Base-by-base conservation (phyloP, 2,329 filamentous ascomycete species). In the Byssothecium circinans region DNA sequence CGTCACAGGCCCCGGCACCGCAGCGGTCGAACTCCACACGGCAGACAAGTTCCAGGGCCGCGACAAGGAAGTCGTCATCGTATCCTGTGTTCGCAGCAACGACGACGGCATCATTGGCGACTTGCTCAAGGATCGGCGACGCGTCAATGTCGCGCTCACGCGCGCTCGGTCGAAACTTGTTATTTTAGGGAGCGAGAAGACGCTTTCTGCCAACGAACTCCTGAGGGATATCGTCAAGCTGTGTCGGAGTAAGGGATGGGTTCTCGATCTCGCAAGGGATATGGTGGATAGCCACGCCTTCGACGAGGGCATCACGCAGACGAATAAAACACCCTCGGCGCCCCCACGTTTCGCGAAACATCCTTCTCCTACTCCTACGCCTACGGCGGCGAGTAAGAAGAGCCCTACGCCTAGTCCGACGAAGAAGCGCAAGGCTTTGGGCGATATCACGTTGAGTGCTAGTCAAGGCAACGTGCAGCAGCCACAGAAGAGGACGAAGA, bases 41-140 rank as follows among this genome's bases (percentile, higher is more conserved):
- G 91, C 94, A 2, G 94, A 99, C 72, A 90, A 92, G 36, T 99
- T 96, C 71, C 94, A 99, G 69, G 94, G 94, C 6, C 83, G 94
- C 8, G 94, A 99, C 73, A 99, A 99, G 68, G 91, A 96, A 64
- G 86, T 95, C 2, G 82, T 97, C 0, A 83, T 99, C 12, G 80
- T 99, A 8, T 89, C 84, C 45, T 85, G 95, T 23, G 94, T 97
- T 12, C 83, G 94, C 23, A 92, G 85, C 67, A 99, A 99, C 61
- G 85, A 91, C 18, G 80, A 81, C 1, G 83, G 85, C 53, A 83
- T 81, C 41, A 91, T 99, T n/a, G 94, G 94, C 15, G 94, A 97
- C 45, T 72, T 99, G 37, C 78, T 99, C 22, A 88, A 87, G 51
- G 94, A 99, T 70, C 95, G 91, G 88, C 79, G 94, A 45, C 78